Conservation (phyloP, 2,329 filamentous ascomycete species). For the Mycocentrospora acerina region DNA sequence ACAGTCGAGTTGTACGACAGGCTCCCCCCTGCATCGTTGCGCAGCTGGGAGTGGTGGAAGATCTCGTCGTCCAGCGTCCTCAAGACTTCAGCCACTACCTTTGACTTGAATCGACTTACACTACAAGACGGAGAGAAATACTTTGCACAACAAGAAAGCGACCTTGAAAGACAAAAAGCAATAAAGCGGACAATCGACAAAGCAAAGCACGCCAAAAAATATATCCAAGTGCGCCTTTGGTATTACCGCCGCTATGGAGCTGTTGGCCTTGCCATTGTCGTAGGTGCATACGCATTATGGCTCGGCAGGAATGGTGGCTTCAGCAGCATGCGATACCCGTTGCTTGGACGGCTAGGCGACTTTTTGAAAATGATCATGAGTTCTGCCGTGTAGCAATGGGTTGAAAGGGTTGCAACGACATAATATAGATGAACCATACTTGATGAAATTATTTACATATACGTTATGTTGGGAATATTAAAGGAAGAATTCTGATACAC, state of each 20-base stretch:
- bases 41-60: constrained; percentile 63
- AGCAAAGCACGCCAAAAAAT: constrained; percentile 45
- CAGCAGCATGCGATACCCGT: constrained; percentile 6
- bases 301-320: constrained; percentile 25
- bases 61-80: constrained; percentile 79
- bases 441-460: too few relatives aligned
- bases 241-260: constrained; percentile 67
- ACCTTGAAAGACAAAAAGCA: constrained; percentile 68
- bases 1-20: constrained; percentile 64
- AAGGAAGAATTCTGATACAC: too few relatives aligned
- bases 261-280: constrained; percentile 52
- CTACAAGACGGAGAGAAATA: constrained; percentile 66
- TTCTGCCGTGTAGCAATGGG: constrained; percentile 2
- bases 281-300: constrained; percentile 41
- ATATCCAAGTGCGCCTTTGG: constrained; percentile 52
- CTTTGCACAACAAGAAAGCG: constrained; percentile 70
- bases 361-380: constrained; percentile 18
- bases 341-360: constrained; percentile 18
- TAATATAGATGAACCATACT: too few relatives aligned
- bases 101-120: constrained; percentile 56
- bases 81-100: constrained; percentile 70
- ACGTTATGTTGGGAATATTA: too few relatives aligned
- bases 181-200: constrained; percentile 44
- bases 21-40: constrained; percentile 72
- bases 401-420: not conserved